These are phyloP conservation scores for Kurtzmaniella quercitrusa DNA, from an alignment of 1,139 yeast genomes.

Conservation along the genomic window DNA sequence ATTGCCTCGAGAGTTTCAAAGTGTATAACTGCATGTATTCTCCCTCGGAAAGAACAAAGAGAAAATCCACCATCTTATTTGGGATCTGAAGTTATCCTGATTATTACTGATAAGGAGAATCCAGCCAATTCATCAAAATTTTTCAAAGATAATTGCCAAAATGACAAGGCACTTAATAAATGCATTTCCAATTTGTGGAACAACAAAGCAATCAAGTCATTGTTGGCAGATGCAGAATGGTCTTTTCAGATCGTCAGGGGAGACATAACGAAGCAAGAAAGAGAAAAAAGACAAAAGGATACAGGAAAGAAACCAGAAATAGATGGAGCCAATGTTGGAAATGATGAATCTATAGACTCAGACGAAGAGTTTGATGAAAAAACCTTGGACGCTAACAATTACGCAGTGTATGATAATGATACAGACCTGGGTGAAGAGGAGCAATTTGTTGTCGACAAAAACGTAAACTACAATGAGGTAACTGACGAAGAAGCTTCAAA, in stretches of 20 bases:
- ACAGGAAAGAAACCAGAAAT: constrained; percentile 18
- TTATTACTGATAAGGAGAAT: constrained; percentile 25
- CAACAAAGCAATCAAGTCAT: constrained; percentile 44
- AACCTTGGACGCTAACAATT: constrained; percentile 19
- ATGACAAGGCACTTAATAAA: constrained; percentile 37
- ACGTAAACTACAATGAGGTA: constrained; percentile 53
- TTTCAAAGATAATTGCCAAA: constrained; percentile 43
- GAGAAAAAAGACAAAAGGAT: constrained; percentile 24
- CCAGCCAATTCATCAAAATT: constrained; percentile 44
- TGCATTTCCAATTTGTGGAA: constrained; percentile 60
- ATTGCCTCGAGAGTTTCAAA: constrained; percentile 34
- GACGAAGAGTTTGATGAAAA: constrained; percentile 19
- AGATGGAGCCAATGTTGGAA: constrained; percentile 7
- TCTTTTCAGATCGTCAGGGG: constrained; percentile 62
- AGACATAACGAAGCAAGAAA: constrained; percentile 45
- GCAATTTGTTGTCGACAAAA: constrained; percentile 30
- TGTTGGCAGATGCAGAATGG: constrained; percentile 48
- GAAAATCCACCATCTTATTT: constrained; percentile 32
- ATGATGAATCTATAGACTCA: constrained; percentile 7
- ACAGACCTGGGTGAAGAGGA: constrained; percentile 48
- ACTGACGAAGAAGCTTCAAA: constrained; percentile 56
- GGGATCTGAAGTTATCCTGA: constrained; percentile 18
- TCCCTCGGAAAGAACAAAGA: constrained; percentile 24
- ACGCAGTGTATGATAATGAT: constrained; percentile 51
- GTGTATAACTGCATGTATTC: constrained; percentile 20